Evolutionary conservation across 108 stramenopile species (phyloP).

Genomic region (Schizochytrium sp.): DNA sequence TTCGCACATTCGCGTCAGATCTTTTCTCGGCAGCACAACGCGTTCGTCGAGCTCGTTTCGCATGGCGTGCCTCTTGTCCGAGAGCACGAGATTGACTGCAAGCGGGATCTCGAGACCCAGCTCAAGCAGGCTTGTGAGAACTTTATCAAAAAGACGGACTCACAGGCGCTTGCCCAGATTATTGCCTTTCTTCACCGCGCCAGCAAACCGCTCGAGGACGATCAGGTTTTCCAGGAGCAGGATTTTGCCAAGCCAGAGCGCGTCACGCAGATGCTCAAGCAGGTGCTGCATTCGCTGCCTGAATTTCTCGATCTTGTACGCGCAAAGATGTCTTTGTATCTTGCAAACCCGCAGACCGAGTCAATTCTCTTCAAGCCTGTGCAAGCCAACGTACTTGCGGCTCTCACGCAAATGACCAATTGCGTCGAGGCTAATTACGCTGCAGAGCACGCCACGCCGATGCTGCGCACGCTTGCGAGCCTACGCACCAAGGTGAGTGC

Average conservation of each 20-base stretch:
- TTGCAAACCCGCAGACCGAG: neutral
- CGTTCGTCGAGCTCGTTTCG: neutral
- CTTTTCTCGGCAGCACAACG: neutral
- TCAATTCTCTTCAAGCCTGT: constrained; percentile 9
- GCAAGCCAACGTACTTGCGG: neutral
- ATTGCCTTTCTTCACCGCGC: constrained; percentile 1
- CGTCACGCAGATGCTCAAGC: neutral
- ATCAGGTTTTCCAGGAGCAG: neutral
- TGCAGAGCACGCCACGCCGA: neutral
- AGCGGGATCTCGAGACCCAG: neutral
- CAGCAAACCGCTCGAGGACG: neutral
- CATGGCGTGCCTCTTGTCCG: neutral
- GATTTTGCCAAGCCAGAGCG: neutral
- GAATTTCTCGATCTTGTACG: neutral
- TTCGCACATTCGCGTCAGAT: neutral
- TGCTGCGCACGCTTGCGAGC: neutral
- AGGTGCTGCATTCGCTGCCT: neutral
- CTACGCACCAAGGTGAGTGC: neutral
- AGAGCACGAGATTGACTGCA: constrained; percentile 14
- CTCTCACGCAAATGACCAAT: constrained; percentile 6
- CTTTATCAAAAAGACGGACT: neutral
- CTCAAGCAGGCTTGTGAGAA: neutral
- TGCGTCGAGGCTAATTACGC: neutral
- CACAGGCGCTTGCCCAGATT: neutral
- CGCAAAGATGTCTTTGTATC: neutral